Conservation (phyloP, 441 rosid species). For the Heliophila coronopifolia region DNA sequence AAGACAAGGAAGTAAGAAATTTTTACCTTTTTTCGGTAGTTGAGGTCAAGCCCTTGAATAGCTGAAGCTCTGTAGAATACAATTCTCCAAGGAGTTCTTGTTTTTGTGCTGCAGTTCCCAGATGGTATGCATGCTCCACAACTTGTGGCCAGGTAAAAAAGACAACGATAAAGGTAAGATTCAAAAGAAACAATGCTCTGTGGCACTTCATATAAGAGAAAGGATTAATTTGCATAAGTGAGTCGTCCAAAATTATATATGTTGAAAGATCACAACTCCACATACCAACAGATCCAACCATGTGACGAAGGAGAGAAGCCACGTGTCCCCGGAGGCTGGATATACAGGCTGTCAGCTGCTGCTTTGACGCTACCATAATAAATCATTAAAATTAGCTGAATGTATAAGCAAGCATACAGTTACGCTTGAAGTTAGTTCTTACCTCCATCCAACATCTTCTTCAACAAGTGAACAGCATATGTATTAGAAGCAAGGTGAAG, state of each 20-base stretch:
- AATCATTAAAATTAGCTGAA: neutral
- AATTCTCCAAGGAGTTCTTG: slow-evolving; percentile 84
- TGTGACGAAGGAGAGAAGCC: slow-evolving; percentile 78
- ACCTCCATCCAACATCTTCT: slow-evolving; percentile 85
- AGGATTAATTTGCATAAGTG: neutral
- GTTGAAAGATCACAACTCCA: slow-evolving; percentile 9
- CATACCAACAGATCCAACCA: slow-evolving; percentile 92
- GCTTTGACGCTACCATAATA: slow-evolving; percentile 59
- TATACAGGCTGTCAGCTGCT: slow-evolving; percentile 61
- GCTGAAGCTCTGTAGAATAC: slow-evolving; percentile 80
- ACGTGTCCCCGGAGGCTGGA: slow-evolving; percentile 71
- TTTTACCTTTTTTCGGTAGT: slow-evolving; percentile 72
- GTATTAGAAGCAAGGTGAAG: slow-evolving; percentile 55
- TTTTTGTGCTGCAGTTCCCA: slow-evolving; percentile 70
- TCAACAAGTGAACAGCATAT: slow-evolving; percentile 68
- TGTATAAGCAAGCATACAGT: slow-evolving; percentile 1
- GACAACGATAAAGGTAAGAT: slow-evolving; percentile 11
- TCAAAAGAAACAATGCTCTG: slow-evolving; percentile 4
- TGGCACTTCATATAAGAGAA: neutral
- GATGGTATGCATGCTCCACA: slow-evolving; percentile 73
- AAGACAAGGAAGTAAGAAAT: slow-evolving; percentile 10
- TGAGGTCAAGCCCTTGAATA: slow-evolving; percentile 64
- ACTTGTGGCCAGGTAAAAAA: slow-evolving; percentile 34
- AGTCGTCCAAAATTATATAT: neutral
- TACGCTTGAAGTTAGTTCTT: slow-evolving; percentile 14